Conservation (phyloP, 2,329 filamentous ascomycete genomes). For the Phoma sp. region DNA sequence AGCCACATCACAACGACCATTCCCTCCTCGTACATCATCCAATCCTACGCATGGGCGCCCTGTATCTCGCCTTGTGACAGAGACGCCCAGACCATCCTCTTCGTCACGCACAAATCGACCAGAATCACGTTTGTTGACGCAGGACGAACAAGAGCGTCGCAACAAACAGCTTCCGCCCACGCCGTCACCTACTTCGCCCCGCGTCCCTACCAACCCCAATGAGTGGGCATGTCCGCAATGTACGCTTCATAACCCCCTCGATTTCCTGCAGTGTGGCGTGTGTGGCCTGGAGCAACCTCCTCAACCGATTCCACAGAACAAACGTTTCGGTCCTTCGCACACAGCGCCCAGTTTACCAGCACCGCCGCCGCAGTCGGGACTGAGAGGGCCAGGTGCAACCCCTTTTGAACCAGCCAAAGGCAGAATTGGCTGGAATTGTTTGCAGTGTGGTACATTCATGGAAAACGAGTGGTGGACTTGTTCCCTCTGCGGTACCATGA, state of each 20-base stretch:
- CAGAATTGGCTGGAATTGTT: constrained; percentile 66
- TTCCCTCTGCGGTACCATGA: constrained; percentile 66
- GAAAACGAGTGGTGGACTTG: constrained; percentile 72
- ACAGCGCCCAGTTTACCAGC: constrained; percentile 36
- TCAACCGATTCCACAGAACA: constrained; percentile 44
- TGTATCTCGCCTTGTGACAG: constrained; percentile 44
- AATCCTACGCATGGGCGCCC: constrained; percentile 37
- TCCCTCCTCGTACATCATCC: constrained; percentile 18
- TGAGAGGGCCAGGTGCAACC: constrained; percentile 41
- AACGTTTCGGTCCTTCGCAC: constrained; percentile 37
- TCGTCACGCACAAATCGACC: constrained; percentile 14
- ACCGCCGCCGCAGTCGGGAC: constrained; percentile 39
- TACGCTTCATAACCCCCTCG: constrained; percentile 68
- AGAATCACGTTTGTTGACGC: constrained; percentile 35
- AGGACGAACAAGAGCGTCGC: constrained; percentile 35
- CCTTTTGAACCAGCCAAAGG: constrained; percentile 55
- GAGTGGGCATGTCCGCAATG: constrained; percentile 68
- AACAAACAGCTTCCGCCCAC: constrained; percentile 40
- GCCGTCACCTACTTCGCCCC: constrained; percentile 35
- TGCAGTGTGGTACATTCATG: constrained; percentile 67
- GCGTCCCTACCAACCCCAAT: constrained; percentile 40
- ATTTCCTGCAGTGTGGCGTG: constrained; percentile 66
- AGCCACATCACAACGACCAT: constrained; percentile 14
- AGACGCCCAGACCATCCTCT: constrained; percentile 22
- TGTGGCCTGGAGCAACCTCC: constrained; percentile 64